Percentiles rank a stretch among this genome's conserved stretches.
These are phyloP conservation scores for Sporothrix pseudoabietina DNA, from an alignment of 2,329 filamentous ascomycete genomes.

Conservation along the genomic window DNA sequence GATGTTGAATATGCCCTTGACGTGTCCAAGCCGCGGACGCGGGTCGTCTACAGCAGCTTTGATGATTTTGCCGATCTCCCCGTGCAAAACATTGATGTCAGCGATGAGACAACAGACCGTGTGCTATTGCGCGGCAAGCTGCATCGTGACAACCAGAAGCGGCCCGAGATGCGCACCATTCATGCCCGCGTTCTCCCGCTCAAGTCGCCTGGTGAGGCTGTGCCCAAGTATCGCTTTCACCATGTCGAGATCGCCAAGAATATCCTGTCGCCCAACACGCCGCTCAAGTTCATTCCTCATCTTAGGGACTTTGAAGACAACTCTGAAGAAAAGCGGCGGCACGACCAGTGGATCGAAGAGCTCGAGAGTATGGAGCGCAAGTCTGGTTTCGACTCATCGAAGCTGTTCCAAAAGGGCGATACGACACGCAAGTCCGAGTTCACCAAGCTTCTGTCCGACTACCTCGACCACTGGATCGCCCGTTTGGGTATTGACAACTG, in stretches of 20 bases:
- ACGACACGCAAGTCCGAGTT: conserved; percentile 56
- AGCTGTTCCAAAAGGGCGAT: conserved; percentile 53
- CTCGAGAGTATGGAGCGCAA: conserved; percentile 60
- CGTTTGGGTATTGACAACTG: conserved; percentile 54
- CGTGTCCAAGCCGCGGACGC: conserved; percentile 36
- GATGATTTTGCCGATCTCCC: conserved; percentile 54
- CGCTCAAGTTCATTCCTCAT: conserved; percentile 63
- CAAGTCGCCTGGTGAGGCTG: conserved; percentile 54
- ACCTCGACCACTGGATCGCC: conserved; percentile 58
- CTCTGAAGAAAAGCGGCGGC: conserved; percentile 54
- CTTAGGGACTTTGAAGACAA: conserved; percentile 58
- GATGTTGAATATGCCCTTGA: conserved; percentile 51
- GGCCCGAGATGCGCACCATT: conserved; percentile 27
- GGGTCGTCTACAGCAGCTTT: conserved; percentile 28
- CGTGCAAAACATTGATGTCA: conserved; percentile 40
- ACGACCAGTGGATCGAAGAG: conserved; percentile 59
- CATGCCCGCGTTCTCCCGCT: conserved; percentile 47
- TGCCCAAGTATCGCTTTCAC: conserved; percentile 62
- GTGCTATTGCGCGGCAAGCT: conserved; percentile 23
- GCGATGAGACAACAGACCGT: conserved; percentile 26
- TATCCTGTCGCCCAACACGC: conserved; percentile 61
- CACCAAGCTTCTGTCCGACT: conserved; percentile 54
- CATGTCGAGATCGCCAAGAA: conserved; percentile 63
- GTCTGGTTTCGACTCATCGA: conserved; percentile 59
- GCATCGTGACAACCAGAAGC: conserved; percentile 32